Percentiles rank a stretch among this genome's conserved stretches.
Evolutionary conservation across 164 flowering plant genomes (phyloP).

Genomic region (Umbellularia californica): DNA sequence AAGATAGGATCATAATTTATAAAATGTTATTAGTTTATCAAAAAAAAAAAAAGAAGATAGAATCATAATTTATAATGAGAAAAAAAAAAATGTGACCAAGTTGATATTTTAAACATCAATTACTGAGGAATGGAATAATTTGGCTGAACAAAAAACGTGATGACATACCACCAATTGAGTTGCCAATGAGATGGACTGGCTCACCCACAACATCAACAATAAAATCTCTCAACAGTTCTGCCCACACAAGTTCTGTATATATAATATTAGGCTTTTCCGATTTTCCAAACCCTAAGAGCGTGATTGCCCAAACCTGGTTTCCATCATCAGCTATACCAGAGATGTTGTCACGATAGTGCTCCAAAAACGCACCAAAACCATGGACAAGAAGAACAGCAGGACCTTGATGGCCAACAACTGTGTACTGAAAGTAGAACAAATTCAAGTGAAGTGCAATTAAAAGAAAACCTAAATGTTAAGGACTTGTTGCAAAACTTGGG

Average conservation of each 20-base stretch:
- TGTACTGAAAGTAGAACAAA: constrained; percentile 46
- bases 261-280: constrained; percentile 86
- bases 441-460: background rate
- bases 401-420: constrained; percentile 68
- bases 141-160: background rate
- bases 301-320: constrained; percentile 74
- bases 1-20: background rate
- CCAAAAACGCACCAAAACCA: constrained; percentile 91
- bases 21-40: no score
- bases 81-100: background rate
- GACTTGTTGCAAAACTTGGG: no score
- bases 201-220: constrained; percentile 73
- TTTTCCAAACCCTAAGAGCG: constrained; percentile 79
- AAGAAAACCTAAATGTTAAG: background rate
- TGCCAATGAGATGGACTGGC: constrained; percentile 82
- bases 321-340: constrained; percentile 45
- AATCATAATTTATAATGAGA: background rate
- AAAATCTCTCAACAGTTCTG: constrained; percentile 80
- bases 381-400: constrained; percentile 83
- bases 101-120: background rate
- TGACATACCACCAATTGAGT: constrained; percentile 81
- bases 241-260: constrained; percentile 82
- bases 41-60: background rate
- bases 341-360: constrained; percentile 78
- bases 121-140: background rate